A percentile compares a stretch with the other conserved stretches of the same genome.
phyloP scores from a whole-genome alignment of 139 green algal species.

The Haematococcus sp. region DNA sequence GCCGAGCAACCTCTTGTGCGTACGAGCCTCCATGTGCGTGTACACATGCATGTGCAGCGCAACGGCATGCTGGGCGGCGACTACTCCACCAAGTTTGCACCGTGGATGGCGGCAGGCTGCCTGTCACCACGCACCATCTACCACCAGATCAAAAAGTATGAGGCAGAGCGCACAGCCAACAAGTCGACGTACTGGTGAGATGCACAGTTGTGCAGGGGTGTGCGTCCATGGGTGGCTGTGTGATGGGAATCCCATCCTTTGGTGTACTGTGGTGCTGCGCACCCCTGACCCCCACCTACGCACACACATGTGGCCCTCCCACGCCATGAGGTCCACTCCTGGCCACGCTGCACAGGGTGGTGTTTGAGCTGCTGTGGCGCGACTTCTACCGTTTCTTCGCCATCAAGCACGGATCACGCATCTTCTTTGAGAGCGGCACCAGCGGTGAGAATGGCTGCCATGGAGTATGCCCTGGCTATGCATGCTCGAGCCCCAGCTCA shows the following conservation, averaged over 20 bases:
- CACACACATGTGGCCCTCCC: background rate
- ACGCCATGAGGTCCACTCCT: too few species aligned
- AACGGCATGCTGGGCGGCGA: conserved; percentile 95
- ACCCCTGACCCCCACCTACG: background rate
- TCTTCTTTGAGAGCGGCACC: conserved; percentile 78
- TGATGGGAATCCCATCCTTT: too few species aligned
- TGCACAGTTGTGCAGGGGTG: too few species aligned
- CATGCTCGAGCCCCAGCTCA: too few species aligned
- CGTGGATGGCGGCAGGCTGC: conserved; percentile 91
- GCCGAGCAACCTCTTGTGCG: too few species aligned
- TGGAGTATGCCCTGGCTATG: conserved; percentile 32
- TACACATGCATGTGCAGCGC: conserved; percentile 20
- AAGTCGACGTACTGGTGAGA: conserved; percentile 92
- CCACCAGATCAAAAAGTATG: conserved; percentile 79
- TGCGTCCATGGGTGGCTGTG: too few species aligned
- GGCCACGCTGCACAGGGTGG: conserved; percentile 27
- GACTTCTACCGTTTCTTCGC: conserved; percentile 94
- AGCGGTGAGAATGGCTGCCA: conserved; percentile 20
- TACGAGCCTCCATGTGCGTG: too few species aligned
- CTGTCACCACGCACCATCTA: conserved; percentile 78
- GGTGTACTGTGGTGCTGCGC: too few species aligned
- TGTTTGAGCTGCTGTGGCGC: conserved; percentile 93
- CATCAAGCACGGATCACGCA: conserved; percentile 83
- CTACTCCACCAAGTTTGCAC: conserved; percentile 88
- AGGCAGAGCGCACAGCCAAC: conserved; percentile 77